phyloP scores from a whole-genome alignment of 1,284 basidiomycete genomes.

The Paramarasmius palmivorus region DNA sequence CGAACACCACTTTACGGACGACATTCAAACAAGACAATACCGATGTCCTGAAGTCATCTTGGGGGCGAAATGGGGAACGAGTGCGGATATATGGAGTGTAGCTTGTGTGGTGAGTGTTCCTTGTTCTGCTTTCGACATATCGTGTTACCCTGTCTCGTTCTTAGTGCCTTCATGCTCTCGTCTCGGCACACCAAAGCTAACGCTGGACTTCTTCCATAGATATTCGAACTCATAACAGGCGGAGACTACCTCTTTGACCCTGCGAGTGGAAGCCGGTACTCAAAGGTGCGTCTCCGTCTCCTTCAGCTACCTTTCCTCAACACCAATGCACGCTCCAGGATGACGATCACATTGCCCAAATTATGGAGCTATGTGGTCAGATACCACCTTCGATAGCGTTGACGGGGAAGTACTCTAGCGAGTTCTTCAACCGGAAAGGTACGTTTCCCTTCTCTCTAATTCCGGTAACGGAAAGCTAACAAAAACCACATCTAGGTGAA shows the following conservation, averaged over 20 bases:
- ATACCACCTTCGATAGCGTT: constrained; percentile 84
- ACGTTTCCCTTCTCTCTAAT: constrained; percentile 23
- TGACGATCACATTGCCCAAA: constrained; percentile 98
- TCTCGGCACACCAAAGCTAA: no score
- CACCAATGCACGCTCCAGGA: constrained; percentile 74
- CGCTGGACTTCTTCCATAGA: no score
- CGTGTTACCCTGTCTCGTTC: no score
- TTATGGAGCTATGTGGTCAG: constrained; percentile 95
- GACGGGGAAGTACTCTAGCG: constrained; percentile 90
- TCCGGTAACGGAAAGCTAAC: constrained; percentile 8
- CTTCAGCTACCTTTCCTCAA: constrained; percentile 24
- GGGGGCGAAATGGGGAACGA: constrained; percentile 92
- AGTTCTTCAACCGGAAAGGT: constrained; percentile 96
- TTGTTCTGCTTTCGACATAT: neutral
- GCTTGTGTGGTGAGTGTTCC: constrained; percentile 78
- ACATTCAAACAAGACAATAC: constrained; percentile 97
- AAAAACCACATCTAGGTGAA: constrained; percentile 60
- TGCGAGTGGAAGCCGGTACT: constrained; percentile 72
- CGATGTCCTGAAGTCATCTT: constrained; percentile 97
- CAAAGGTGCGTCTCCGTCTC: constrained; percentile 87
- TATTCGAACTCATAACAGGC: constrained; percentile 89
- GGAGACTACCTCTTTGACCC: constrained; percentile 92
- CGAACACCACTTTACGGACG: constrained; percentile 93
- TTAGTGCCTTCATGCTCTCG: no score
- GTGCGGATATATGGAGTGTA: constrained; percentile 96